A percentile compares a stretch with the other conserved stretches of the same genome.
Evolutionary conservation across 495 filamentous ascomycete species (phyloP).

Genomic region (Daldinia grandis): DNA sequence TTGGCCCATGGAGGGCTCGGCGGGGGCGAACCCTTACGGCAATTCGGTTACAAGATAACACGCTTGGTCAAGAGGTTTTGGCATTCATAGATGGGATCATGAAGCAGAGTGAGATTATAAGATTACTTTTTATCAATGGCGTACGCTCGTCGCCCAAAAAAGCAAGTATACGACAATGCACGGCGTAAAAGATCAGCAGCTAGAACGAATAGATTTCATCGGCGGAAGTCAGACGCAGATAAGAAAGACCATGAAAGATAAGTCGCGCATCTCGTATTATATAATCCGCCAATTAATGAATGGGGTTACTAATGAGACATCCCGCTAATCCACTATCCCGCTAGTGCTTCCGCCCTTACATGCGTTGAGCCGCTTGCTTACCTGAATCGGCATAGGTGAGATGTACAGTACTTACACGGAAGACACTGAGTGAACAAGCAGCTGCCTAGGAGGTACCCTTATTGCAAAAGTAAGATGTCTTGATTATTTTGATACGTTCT

Average conservation of each 20-base stretch:
- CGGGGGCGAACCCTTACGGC: constrained; percentile 6
- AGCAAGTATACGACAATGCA: constrained; percentile 9
- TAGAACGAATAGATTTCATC: constrained; percentile 19
- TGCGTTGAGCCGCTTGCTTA: constrained; percentile 2
- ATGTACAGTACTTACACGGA: background rate
- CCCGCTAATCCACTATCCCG: background rate
- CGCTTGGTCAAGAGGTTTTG: background rate
- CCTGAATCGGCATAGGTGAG: background rate
- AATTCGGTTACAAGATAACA: constrained; percentile 4
- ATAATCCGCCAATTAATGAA: background rate
- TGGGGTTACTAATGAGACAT: background rate
- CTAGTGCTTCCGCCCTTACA: background rate
- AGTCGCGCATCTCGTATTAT: constrained; percentile 14
- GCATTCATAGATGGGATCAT: background rate
- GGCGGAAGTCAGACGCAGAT: constrained; percentile 7
- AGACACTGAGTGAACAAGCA: too few relatives aligned
- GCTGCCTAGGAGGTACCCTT: too few relatives aligned
- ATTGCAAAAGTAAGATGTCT: background rate
- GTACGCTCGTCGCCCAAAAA: constrained; percentile 20
- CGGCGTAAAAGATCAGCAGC: constrained; percentile 21
- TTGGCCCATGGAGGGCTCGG: constrained; percentile 15
- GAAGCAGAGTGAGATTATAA: background rate
- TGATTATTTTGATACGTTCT: background rate
- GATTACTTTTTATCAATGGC: constrained; percentile 6
- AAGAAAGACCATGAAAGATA: constrained; percentile 25